Evolutionary conservation across 805 yeast genomes (phyloP), one percentile per base, ranked within the genome.

Genomic region (Millerozyma miso): DNA sequence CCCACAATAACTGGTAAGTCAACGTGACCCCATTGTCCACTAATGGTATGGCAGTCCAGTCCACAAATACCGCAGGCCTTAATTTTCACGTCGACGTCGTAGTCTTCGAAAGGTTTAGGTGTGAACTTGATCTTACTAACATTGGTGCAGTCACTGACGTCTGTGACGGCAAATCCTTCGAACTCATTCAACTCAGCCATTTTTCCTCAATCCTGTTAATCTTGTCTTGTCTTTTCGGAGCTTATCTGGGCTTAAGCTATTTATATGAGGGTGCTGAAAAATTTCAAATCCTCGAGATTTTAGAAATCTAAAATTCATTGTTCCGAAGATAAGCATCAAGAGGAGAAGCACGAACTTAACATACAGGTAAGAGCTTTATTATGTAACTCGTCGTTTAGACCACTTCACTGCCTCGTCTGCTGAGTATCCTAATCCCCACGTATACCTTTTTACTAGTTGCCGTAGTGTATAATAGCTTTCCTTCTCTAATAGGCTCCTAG

Each of bases 161-260:
- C 69, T 13, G 58, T 54, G 23, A 65, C 62, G 3, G 71, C 74
- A 51, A 53, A 67, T 16, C 73, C 73, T 44, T 57, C 55, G 39
- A 68, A 68, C 18, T 36, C 32, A 35, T 16, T 26, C 8, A 19
- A 14, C 13, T 19, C 16, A 10, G 38, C n/a, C 38, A 35, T 35
- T 35, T 10, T 23, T 10, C 10, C 10, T 7, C 6, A 7, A 7
- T 23, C 29, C 10, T 23, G 29, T 10, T 23, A 10, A 23, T n/a
- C n/a, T n/a, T n/a, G n/a, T n/a, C 10, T 23, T 23, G 10, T 23
- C 29, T 23, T 23, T 23, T 23, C 10, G 6, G 29, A 23, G 10
- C n/a, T 23, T 23, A 23, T 23, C 29, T 23, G 29, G 29, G 29
- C 6, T 10, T 23, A 23, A 10, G 10, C 29, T 23, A 10, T 10